A percentile compares a stretch with the other conserved stretches of the same genome.
Conservation (phyloP, 2,329 filamentous ascomycete genomes). For the Fusarium zealandicum region DNA sequence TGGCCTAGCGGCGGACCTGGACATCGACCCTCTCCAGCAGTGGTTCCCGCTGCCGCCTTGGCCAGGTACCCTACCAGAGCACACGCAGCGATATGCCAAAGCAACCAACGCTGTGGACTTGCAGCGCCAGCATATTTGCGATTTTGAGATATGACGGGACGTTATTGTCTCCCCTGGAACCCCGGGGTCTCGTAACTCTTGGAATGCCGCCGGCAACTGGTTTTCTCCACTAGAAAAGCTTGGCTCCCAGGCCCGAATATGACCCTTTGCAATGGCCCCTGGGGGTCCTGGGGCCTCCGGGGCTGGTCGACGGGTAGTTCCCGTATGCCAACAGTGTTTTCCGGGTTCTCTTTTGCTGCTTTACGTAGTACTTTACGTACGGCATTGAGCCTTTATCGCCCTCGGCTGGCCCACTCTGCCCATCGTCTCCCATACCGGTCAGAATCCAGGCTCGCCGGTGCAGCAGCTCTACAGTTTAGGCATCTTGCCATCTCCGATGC, state of each 20-base stretch:
- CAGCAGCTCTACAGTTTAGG: background rate
- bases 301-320: background rate
- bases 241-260: slow-evolving; percentile 5
- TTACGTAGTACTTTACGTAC: background rate
- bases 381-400: background rate
- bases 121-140: slow-evolving; percentile 15
- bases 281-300: background rate
- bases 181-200: background rate
- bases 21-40: background rate
- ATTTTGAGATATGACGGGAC: slow-evolving; percentile 32
- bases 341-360: background rate
- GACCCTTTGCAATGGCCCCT: background rate
- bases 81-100: slow-evolving; percentile 14
- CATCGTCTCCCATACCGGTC: slow-evolving; percentile 14
- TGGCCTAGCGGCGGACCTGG: background rate
- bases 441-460: slow-evolving; percentile 3
- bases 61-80: background rate
- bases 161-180: background rate
- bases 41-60: slow-evolving; percentile 5
- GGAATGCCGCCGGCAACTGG: slow-evolving; percentile 31
- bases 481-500: slow-evolving; percentile 10
- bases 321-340: slow-evolving; percentile 9
- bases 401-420: slow-evolving; percentile 3
- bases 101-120: slow-evolving; percentile 4
- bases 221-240: slow-evolving; percentile 18